Conservation (phyloP, 2,329 filamentous ascomycete genomes). For the Simplicillium sp. region DNA sequence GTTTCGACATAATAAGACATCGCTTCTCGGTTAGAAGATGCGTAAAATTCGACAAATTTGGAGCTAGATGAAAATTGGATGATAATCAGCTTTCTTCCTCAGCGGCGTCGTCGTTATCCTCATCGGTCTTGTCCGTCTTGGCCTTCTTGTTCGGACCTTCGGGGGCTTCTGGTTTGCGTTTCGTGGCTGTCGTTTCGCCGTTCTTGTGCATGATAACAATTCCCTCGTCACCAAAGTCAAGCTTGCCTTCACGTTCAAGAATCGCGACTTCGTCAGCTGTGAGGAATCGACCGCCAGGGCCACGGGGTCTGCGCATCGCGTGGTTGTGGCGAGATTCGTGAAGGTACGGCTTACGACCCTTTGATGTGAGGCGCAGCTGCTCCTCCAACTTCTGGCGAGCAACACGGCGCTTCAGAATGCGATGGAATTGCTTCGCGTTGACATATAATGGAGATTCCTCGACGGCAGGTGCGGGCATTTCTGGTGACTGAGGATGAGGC, state of each 20-base stretch:
- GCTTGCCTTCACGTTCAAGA: slow-evolving; percentile 59
- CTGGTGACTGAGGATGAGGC: slow-evolving; percentile 65
- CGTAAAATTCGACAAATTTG: no score
- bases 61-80: no score
- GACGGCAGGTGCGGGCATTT: slow-evolving; percentile 60
- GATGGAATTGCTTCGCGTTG: slow-evolving; percentile 97
- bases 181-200: slow-evolving; percentile 24
- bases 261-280: slow-evolving; percentile 92
- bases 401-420: slow-evolving; percentile 88
- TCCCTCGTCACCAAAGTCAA: slow-evolving; percentile 19
- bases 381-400: slow-evolving; percentile 92
- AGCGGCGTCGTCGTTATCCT: slow-evolving; percentile 31
- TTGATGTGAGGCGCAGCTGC: slow-evolving; percentile 80
- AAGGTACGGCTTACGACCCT: slow-evolving; percentile 92
- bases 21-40: no score
- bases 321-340: slow-evolving; percentile 98
- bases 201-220: no score
- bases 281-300: slow-evolving; percentile 88
- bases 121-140: slow-evolving; percentile 35
- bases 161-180: slow-evolving; percentile 50
- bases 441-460: slow-evolving; percentile 96
- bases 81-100: slow-evolving; percentile 11
- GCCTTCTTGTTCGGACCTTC: slow-evolving; percentile 46
- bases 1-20: no score
- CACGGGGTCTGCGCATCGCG: slow-evolving; percentile 89